These are phyloP conservation scores for Starmera dryadoides DNA, from an alignment of 805 yeast genomes.

Conservation along the genomic window DNA sequence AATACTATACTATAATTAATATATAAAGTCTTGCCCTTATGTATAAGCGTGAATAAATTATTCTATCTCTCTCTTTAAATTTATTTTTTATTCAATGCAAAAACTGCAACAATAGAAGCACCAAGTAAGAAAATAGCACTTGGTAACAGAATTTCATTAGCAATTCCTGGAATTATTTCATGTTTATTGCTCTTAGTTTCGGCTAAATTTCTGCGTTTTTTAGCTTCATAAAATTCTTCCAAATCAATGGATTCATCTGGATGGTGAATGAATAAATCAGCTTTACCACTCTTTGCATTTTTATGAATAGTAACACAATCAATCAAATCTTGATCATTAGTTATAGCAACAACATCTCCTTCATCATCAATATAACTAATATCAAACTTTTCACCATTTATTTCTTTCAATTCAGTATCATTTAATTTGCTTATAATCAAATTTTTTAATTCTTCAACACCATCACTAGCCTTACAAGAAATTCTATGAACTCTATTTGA, in stretches of 20 bases:
- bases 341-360: conserved; percentile 71
- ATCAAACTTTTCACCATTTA: conserved; percentile 41
- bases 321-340: conserved; percentile 62
- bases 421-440: conserved; percentile 30
- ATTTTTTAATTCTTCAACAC: conserved; percentile 40
- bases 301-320: conserved; percentile 64
- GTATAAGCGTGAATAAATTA: not conserved
- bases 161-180: conserved; percentile 41
- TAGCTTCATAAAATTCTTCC: conserved; percentile 14
- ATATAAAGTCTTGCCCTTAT: too few relatives aligned
- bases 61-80: not conserved
- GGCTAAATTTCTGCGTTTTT: conserved; percentile 8
- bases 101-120: conserved; percentile 48
- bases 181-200: conserved; percentile 4
- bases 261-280: conserved; percentile 68
- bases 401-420: conserved; percentile 24
- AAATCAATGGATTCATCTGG: conserved; percentile 38
- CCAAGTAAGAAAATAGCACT: conserved; percentile 57
- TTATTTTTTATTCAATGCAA: conserved; percentile 40
- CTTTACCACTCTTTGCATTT: conserved; percentile 45
- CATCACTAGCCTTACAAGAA: conserved; percentile 48
- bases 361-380: conserved; percentile 80
- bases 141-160: conserved; percentile 56
- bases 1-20: too few relatives aligned
- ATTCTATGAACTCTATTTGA: conserved; percentile 64